Percentiles rank a stretch among this genome's conserved stretches.
These are phyloP conservation scores for Ulvella scutata DNA, from an alignment of 139 green algal genomes.

Conservation along the genomic window DNA sequence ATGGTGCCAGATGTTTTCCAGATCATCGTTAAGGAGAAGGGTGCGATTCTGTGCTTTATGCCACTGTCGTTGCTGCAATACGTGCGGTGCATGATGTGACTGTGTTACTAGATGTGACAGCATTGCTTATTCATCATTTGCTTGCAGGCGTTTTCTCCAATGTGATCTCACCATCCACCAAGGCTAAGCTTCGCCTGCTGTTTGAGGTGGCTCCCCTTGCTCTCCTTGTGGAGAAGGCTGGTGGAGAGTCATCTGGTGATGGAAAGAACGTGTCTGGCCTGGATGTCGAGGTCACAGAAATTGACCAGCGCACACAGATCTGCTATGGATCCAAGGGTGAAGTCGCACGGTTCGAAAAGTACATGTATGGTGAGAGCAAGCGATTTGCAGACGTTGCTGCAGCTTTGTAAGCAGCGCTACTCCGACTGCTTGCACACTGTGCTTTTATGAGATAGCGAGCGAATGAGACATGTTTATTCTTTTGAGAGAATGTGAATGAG, in stretches of 20 bases:
- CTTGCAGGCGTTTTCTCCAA: conserved; percentile 75
- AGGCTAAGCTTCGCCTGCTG: conserved; percentile 88
- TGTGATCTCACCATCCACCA: conserved; percentile 81
- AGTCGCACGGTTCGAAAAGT: conserved; percentile 79
- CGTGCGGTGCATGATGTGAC: background rate
- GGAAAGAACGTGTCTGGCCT: conserved; percentile 56
- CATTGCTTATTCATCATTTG: background rate
- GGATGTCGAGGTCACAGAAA: conserved; percentile 55
- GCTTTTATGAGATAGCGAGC: no score
- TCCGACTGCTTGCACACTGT: no score
- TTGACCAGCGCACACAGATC: conserved; percentile 83
- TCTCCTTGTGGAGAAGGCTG: conserved; percentile 78
- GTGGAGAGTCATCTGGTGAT: conserved; percentile 59
- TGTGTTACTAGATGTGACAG: background rate
- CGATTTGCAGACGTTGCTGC: conserved; percentile 30
- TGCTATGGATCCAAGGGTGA: conserved; percentile 75
- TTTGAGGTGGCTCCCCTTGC: conserved; percentile 81
- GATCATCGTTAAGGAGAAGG: conserved; percentile 94
- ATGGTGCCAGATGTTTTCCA: conserved; percentile 95
- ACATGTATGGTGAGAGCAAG: conserved; percentile 55
- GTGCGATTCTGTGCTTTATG: conserved; percentile 4
- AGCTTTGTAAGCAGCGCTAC: background rate
- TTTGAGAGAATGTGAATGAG: no score
- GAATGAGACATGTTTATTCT: no score
- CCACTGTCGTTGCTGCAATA: background rate